Evolutionary conservation across 2,329 filamentous ascomycete species (phyloP), one percentile per base, ranked within the genome.

Genomic region (Cytospora paraplurivora): DNA sequence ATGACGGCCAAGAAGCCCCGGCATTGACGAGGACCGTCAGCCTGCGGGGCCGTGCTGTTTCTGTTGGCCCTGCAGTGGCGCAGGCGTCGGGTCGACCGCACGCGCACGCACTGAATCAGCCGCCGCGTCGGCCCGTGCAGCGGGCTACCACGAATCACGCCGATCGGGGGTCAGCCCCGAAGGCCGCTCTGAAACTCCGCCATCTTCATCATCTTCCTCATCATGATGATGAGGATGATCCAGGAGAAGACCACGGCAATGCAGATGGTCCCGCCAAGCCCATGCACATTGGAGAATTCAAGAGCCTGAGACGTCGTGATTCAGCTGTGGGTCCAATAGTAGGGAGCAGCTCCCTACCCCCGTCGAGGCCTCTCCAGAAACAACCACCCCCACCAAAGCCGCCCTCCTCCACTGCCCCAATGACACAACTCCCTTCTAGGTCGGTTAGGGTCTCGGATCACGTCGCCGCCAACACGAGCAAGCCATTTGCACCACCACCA

Each of bases 41-140:
- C 8, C 37, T 17, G 19, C 32, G 34, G 44, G 27, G 38, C 38
- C 35, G 38, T 41, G 32, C 44, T 47, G 44, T 47, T 10, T 47
- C 44, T 47, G 44, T 47, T 47, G 44, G 44, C n/a, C 44, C 44
- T 7, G 44, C n/a, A 17, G 35, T 50, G 17, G 15, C 34, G 33
- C 15, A 17, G 10, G 27, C 38, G n/a, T 17, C 13, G 27, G 27
- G 41, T n/a, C 17, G 41, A n/a, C 13, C 50, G 58, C 55, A 21
- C 19, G 32, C 35, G 27, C 59, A 13, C 47, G 57, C 53, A 49
- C 19, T n/a, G 13, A 33, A 38, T n/a, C 57, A 56, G 13, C 51
- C n/a, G 41, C 64, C 56, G 33, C 62, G 52, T 21, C 63, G 64
- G 61, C 53, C 64, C 61, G 64, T 64, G 64, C 64, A 58, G 62